Evolutionary conservation across 352 stramenopile genomes (phyloP), one percentile per base, ranked within the genome.

Genomic region (Aphanomyces euteiches): DNA sequence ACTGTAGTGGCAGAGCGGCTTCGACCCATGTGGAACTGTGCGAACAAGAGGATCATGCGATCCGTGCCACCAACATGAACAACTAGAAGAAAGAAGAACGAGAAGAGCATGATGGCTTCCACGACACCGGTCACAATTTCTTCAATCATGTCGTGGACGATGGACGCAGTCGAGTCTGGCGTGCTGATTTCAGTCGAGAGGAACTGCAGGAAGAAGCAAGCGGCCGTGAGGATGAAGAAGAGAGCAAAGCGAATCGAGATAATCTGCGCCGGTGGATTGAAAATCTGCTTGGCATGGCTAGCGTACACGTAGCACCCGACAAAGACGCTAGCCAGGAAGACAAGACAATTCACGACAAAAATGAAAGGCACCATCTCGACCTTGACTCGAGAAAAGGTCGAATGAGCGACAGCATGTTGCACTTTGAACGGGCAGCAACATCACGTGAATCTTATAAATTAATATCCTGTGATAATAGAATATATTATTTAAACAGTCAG

Each of bases 101-200:
- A 61, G 17, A 40, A 40, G 19, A 61, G 54, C 54, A 61, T 61
- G 54, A 61, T 61, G 28, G 54, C 15, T 61, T 61, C 54, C 2
- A 61, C 54, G n/a, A 61, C 21, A 10, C 54, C 54, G 6, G 54
- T 61, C 19, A 61, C 28, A 37, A 61, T 37, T 37, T 61, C 54
- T 37, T 61, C 54, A 37, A 61, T 37, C 54, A 61, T 61, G 54
- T 61, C 54, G 54, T 61, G 54, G 10, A 39, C 5, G 36, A 61
- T 61, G 54, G 54, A 28, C 37, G 39, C 19, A 17, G 54, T 19
- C 28, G 54, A 61, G 28, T 12, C 15, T 1, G 54, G 54, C 13
- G 5, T 40, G 15, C 6, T 61, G 54, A 61, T 7, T 40, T 61
- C 54, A 12, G 54, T 61, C 19, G 54, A 61, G 7, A 61, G 54